A percentile compares a stretch with the other conserved stretches of the same genome.
Conservation (phyloP, 106 monocot genomes). For the Dendrobium officinale region DNA sequence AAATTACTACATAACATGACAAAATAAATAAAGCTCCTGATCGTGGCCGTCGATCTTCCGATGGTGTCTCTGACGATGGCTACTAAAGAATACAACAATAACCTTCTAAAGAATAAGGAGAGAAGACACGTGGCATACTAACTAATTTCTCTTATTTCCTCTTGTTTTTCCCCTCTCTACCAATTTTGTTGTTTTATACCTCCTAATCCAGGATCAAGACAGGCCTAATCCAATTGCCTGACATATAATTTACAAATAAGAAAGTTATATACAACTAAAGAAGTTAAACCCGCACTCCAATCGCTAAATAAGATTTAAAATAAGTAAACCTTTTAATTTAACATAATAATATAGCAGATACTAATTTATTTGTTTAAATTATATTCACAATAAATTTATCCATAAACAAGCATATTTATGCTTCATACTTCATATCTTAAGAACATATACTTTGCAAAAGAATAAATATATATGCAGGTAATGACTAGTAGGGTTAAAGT, state of each 20-base stretch:
- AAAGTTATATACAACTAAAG: not conserved
- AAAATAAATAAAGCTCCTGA: too few relatives aligned
- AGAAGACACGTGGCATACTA: not conserved
- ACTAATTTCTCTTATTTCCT: not conserved
- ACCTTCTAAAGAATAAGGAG: not conserved
- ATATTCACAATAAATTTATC: not conserved
- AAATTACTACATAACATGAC: too few relatives aligned
- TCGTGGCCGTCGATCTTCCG: too few relatives aligned
- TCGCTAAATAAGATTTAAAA: not conserved
- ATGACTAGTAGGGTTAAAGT: too few relatives aligned
- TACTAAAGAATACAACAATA: too few relatives aligned
- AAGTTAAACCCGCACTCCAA: not conserved
- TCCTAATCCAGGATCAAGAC: not conserved
- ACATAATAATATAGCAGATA: not conserved
- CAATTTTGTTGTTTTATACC: not conserved
- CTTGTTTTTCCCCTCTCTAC: not conserved
- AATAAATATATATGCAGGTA: too few relatives aligned
- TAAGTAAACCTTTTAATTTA: not conserved
- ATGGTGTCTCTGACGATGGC: too few relatives aligned
- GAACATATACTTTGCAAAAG: too few relatives aligned
- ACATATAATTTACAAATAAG: not conserved
- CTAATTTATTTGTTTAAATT: not conserved
- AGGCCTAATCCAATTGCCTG: not conserved
- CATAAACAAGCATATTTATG: not conserved
- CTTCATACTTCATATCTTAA: too few relatives aligned